Evolutionary conservation across 148 eudicot genomes (phyloP), one percentile per base, ranked within the genome.

Genomic region (Spergularia bocconei): DNA sequence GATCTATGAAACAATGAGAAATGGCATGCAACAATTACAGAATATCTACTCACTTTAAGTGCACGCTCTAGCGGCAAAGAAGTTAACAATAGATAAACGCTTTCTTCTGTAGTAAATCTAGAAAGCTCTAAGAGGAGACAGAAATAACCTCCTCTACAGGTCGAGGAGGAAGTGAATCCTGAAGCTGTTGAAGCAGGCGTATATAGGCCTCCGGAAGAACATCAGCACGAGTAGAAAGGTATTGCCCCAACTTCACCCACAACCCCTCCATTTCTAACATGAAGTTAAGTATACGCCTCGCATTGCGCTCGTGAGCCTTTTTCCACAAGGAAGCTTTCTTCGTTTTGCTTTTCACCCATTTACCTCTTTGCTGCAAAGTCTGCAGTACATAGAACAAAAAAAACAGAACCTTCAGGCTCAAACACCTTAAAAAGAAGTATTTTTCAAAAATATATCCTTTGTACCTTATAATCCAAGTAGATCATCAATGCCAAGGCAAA

Each of bases 241-340:
- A 95, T 69, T 95, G 98, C 77, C 98, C 98, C 58, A 95, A 85
- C 84, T 95, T 95, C 70, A 95, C 98, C 98, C 98, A 95, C 78
- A 95, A 82, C 69, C 98, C 98, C 82, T 95, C 98, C 85, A 95
- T 79, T 83, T 92, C 91, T 74, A 92, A 78, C 80, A 95, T 88
- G 72, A 85, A 80, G 51, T 74, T 84, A 69, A 90, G 92, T 54
- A 95, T 86, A 76, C 98, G 97, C 83, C 82, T 90, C 70, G 98
- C 98, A 83, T 95, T 95, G 72, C 98, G 97, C 79, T 95, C 92
- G 78, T 95, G 98, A 75, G 89, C 92, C 77, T 87, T 89, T 78
- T 90, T 84, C 98, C 98, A 95, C 59, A 95, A 63, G 64, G 87
- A 79, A 74, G 80, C 91, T 84, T 80, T 81, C 76, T 89, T 95